phyloP scores from a whole-genome alignment of 805 yeast genomes.

The Lipomyces orientalis region DNA sequence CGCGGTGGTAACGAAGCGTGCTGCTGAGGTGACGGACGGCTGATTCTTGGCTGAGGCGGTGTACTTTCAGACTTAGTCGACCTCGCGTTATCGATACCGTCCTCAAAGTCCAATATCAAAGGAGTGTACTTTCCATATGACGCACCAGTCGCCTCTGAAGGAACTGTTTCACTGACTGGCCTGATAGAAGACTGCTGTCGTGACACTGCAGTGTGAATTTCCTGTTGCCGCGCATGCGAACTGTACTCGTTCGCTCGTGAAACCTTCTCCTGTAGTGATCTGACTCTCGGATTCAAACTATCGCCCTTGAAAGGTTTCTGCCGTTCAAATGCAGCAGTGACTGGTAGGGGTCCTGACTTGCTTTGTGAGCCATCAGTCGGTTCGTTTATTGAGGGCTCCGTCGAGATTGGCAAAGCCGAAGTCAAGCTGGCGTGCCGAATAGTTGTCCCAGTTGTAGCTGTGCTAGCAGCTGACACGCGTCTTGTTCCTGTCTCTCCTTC shows the following conservation, averaged over 20 bases:
- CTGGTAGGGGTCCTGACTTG: not conserved
- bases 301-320: not conserved
- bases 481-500: not conserved
- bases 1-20: not conserved
- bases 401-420: not conserved
- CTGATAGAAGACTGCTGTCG: not conserved
- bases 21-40: not conserved
- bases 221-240: not conserved
- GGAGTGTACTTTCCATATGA: slow-evolving; percentile 6
- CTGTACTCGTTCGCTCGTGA: not conserved
- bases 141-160: not conserved
- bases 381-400: not conserved
- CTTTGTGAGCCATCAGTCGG: not conserved
- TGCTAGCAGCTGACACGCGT: slow-evolving; percentile 17
- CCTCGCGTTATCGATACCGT: not conserved
- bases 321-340: not conserved
- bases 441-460: slow-evolving; percentile 19
- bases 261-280: not conserved
- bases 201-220: not conserved
- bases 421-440: slow-evolving; percentile 13
- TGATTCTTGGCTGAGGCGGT: not conserved
- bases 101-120: not conserved
- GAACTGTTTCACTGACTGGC: not conserved
- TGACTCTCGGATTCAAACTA: not conserved
- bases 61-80: not conserved